Evolutionary conservation across 805 yeast species (phyloP), one percentile per base, ranked within the genome.

Genomic region (Vanderwaltozyma tropicalis): DNA sequence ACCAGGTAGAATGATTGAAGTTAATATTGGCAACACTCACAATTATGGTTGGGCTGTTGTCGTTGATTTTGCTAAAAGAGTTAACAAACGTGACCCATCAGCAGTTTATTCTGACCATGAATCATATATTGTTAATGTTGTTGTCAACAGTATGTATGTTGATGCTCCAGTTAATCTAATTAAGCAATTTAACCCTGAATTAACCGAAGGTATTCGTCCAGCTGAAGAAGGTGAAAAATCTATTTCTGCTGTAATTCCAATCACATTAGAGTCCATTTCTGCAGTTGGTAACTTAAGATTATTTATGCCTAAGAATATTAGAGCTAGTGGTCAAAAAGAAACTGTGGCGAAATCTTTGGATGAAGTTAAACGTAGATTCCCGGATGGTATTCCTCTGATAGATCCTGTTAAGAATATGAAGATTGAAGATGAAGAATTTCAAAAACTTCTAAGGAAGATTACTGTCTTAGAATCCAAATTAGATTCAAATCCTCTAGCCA

Each of bases 21-120:
- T 88, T 11, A 69, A 69, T 38, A 68, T 88, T 35, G 57, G 49
- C 20, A 66, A 64, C 6, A 64, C 64, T 9, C 61, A 71, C 33
- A 82, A 86, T 43, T 94, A 87, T 57, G 96, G 96, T n/a, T 92
- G 98, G 98, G 96, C 89, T 41, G 81, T 84, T 55, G 92, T 88
- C 11, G 76, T 83, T 10, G 75, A 77, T 33, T 83, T 79, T 49
- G 68, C 74, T 30, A 88, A 86, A 60, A 72, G 97, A 56, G 61
- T 63, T 33, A 74, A 67, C 51, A 80, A 76, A 52, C 71, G 81
- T 54, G 69, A 72, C 46, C 72, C 74, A 17, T 50, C 71, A 10
- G 76, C 73, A 39, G 66, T 64, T 2, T 85, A 65, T 57, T 69
- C 80, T 14, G 96, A 88, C 48, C 96, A 89, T 57, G 95, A 92